Conservation (phyloP, 164 flowering plant species). For the Aristolochia fimbriata region DNA sequence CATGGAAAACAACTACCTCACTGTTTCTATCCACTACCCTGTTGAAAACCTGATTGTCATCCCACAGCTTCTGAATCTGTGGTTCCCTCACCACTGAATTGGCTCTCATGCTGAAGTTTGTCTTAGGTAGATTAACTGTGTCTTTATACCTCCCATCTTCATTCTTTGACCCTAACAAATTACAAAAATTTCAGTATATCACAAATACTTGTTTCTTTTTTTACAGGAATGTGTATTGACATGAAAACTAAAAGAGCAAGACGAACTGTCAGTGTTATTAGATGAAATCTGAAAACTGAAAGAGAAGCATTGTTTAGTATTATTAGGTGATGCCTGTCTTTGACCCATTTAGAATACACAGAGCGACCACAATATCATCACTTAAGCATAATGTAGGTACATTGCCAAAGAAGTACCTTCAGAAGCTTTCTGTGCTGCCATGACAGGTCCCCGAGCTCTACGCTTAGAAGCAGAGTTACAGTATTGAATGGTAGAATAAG, state of each 20-base stretch:
- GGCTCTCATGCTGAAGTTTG: slow-evolving; percentile 87
- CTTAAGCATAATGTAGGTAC: neutral
- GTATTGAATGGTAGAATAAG: slow-evolving; percentile 27
- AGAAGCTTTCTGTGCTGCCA: slow-evolving; percentile 75
- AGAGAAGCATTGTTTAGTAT: too few species aligned
- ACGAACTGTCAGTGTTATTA: neutral
- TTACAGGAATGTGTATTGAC: too few species aligned
- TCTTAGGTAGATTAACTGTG: slow-evolving; percentile 89
- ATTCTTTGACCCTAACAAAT: slow-evolving; percentile 50
- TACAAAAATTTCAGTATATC: neutral
- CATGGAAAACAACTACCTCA: slow-evolving; percentile 49
- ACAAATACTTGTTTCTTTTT: neutral
- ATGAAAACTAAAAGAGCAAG: too few species aligned
- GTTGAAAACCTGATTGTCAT: slow-evolving; percentile 72
- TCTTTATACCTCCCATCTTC: slow-evolving; percentile 87
- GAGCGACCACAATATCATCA: neutral
- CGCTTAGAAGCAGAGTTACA: slow-evolving; percentile 36
- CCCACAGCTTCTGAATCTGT: slow-evolving; percentile 94
- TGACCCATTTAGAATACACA: neutral
- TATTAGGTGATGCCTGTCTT: neutral
- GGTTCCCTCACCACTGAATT: slow-evolving; percentile 84
- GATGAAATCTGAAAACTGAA: neutral
- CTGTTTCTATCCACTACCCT: slow-evolving; percentile 56
- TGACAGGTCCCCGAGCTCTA: slow-evolving; percentile 73
- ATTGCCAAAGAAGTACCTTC: slow-evolving; percentile 33